Evolutionary conservation across 108 stramenopile genomes (phyloP).

Genomic region (Schizochytrium sp.): DNA sequence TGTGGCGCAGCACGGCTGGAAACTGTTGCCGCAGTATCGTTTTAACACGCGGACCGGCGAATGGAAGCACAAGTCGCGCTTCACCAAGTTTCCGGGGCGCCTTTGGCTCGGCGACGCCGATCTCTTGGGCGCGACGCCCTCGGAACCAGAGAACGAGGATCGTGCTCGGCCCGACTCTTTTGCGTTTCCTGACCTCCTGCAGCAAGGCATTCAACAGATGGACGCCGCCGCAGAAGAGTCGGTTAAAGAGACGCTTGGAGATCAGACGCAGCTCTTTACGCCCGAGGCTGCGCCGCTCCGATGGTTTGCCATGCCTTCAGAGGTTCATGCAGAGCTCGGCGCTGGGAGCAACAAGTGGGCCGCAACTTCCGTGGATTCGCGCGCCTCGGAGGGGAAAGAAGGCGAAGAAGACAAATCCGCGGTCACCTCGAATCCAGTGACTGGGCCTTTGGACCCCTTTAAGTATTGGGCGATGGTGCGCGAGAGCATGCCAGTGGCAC

Average conservation of each 20-base stretch:
- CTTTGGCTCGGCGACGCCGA: not conserved
- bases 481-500: not conserved
- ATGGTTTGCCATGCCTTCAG: not conserved
- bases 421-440: not conserved
- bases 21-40: slow-evolving; percentile 79
- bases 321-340: not conserved
- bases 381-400: too few species aligned
- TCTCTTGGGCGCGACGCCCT: not conserved
- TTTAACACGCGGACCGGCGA: slow-evolving; percentile 37
- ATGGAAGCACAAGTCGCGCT: slow-evolving; percentile 18
- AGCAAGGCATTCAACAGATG: not conserved
- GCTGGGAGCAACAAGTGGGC: too few species aligned
- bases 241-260: not conserved
- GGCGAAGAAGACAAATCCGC: too few species aligned
- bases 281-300: not conserved
- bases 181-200: not conserved
- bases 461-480: not conserved
- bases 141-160: not conserved
- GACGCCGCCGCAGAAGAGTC: not conserved
- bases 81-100: slow-evolving; percentile 11
- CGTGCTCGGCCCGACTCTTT: not conserved
- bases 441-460: not conserved
- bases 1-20: slow-evolving; percentile 75
- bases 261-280: not conserved
- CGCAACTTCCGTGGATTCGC: too few species aligned